These are phyloP conservation scores for Populus davidiana DNA, from an alignment of 345 rosid species.

Conservation along the genomic window DNA sequence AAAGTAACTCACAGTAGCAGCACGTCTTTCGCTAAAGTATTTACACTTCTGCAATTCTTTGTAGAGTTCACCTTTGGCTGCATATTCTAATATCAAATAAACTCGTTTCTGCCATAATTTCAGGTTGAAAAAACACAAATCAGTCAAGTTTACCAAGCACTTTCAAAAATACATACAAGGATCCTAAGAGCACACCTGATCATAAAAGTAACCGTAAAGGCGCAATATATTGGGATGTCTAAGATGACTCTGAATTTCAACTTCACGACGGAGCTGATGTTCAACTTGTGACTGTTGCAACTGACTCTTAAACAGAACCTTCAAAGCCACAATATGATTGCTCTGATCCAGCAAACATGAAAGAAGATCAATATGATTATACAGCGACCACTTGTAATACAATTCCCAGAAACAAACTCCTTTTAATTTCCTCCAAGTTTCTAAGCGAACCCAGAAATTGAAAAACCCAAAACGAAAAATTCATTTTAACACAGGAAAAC, in stretches of 20 bases:
- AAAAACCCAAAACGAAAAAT: not conserved
- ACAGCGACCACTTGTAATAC: not conserved
- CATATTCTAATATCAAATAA: conserved; percentile 78
- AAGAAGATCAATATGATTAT: not conserved
- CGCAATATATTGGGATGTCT: conserved; percentile 84
- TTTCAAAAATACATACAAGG: conserved; percentile 1
- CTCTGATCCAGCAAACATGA: conserved; percentile 50
- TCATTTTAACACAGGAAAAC: not conserved
- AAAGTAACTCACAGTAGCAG: conserved; percentile 72
- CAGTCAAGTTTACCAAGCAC: conserved; percentile 3
- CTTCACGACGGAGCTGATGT: conserved; percentile 94
- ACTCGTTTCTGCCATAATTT: conserved; percentile 69
- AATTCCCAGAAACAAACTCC: too few species aligned
- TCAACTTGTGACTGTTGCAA: conserved; percentile 95
- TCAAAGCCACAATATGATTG: conserved; percentile 86
- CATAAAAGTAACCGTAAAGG: conserved; percentile 94
- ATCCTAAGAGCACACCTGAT: conserved; percentile 51
- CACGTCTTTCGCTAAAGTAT: conserved; percentile 84
- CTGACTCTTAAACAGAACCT: conserved; percentile 93
- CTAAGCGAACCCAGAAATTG: not conserved
- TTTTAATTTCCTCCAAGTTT: not conserved
- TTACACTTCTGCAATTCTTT: conserved; percentile 87
- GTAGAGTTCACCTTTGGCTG: conserved; percentile 86
- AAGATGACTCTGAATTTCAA: conserved; percentile 96
- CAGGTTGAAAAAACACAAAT: not conserved